Evolutionary conservation across 176 grass and related monocot genomes (phyloP), one percentile per base, ranked within the genome.

Genomic region (Pontederia paniculata): DNA sequence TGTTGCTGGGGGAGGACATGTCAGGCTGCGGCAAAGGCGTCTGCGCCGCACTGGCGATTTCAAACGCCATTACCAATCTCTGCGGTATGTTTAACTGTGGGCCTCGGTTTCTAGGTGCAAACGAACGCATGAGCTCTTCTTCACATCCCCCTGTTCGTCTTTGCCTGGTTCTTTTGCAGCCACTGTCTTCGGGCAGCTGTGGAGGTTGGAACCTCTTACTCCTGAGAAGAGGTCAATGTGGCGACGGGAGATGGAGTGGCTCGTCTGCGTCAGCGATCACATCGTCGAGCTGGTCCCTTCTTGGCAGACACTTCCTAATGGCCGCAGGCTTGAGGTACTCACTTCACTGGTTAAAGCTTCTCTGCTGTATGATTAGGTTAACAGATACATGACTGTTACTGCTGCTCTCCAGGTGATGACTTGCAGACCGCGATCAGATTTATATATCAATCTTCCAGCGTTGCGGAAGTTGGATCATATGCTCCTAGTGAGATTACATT

Each of bases 1-100:
- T 98, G 77, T 66, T 98, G 43, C 86, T 98, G 8, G 93, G 93
- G 52, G 93, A 98, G 77, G 93, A 98, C 75, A 98, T 98, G 93
- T 98, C 93, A 11, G 93, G 93, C 12, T 71, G 77, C 59, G 93
- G 93, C 73, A 91, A 91, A 75, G 93, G 93, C 54, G 93, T 91
- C 59, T 98, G 87, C 69, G 91, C 86, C 0, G 93, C 93, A 56
- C 76, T 91, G 44, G 86, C 93, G n/a, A 88, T 88, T 69, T 79
- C 86, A 68, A 98, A 98, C 79, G 86, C 93, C 19, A 77, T 98
- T 48, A 98, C 93, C 21, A 98, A 98, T 37, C 93, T 98, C 66
- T 98, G 93, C 55, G 93, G 93, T 98, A 59, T 74, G 57, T 2
- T 3, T 6, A 11, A 55, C 2, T 12, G 12, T 19, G 1, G 8